phyloP scores from a whole-genome alignment of 2,329 filamentous ascomycete genomes.

The Cladobotryum protrusum region DNA sequence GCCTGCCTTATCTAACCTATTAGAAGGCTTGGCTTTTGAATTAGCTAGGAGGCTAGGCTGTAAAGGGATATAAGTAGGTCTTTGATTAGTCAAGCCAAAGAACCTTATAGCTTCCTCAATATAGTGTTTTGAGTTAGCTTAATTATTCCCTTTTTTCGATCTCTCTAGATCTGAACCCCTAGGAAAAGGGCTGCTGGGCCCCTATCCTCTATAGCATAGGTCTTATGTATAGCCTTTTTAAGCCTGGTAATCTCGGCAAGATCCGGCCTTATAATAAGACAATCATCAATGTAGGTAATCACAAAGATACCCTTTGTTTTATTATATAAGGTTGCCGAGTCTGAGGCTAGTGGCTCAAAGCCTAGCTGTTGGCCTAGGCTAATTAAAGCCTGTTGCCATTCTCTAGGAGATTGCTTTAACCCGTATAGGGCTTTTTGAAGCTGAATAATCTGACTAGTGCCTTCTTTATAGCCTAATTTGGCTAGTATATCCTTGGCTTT shows the following conservation, averaged over 20 bases:
- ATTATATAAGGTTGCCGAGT: not conserved
- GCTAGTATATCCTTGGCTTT: not conserved
- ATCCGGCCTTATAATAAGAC: not conserved
- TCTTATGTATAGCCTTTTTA: not conserved
- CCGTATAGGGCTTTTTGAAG: not conserved
- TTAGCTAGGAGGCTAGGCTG: not conserved
- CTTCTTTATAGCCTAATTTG: not conserved
- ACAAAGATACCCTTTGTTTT: not conserved
- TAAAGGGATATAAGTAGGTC: not conserved
- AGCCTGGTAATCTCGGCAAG: not conserved
- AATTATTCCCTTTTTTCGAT: not conserved
- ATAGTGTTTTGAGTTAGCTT: not conserved
- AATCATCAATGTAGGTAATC: not conserved
- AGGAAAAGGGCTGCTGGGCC: not conserved
- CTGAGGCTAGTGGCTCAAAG: not conserved
- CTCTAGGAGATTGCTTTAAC: not conserved
- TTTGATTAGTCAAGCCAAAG: constrained; percentile 3
- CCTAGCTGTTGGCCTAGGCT: not conserved
- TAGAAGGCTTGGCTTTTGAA: not conserved
- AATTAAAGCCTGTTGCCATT: constrained; percentile 2
- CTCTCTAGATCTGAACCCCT: not conserved
- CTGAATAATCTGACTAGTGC: not conserved
- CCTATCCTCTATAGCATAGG: not conserved
- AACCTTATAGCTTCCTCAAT: not conserved
- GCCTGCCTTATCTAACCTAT: not conserved